A percentile compares a stretch with the other conserved stretches of the same genome.
Evolutionary conservation across 2,329 filamentous ascomycete genomes (phyloP).

Genomic region (Chaetothyriales sp.): DNA sequence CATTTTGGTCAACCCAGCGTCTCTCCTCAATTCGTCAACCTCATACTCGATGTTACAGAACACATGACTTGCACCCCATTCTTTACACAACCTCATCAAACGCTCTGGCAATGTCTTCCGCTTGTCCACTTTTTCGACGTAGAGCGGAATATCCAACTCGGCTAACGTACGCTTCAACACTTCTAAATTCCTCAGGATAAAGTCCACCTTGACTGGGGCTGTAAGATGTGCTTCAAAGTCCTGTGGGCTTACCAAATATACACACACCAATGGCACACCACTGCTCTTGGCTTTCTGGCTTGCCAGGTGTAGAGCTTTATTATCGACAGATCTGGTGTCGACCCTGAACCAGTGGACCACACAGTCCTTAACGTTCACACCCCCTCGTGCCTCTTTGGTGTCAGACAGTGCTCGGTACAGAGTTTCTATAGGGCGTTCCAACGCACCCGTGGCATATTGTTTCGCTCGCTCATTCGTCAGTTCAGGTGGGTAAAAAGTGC

Average conservation of each 20-base stretch:
- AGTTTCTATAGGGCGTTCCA: slow-evolving; percentile 60
- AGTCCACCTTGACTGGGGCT: slow-evolving; percentile 61
- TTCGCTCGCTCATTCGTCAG: slow-evolving; percentile 69
- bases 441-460: slow-evolving; percentile 56
- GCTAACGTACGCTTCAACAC: slow-evolving; percentile 53
- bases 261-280: slow-evolving; percentile 56
- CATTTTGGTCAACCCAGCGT: slow-evolving; percentile 50
- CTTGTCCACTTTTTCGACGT: slow-evolving; percentile 57
- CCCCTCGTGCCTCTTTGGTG: slow-evolving; percentile 42
- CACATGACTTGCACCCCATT: slow-evolving; percentile 62
- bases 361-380: slow-evolving; percentile 42
- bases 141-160: slow-evolving; percentile 61
- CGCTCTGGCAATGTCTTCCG: slow-evolving; percentile 48
- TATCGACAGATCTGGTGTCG: slow-evolving; percentile 62
- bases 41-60: slow-evolving; percentile 85
- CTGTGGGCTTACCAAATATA: slow-evolving; percentile 71
- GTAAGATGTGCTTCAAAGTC: slow-evolving; percentile 72
- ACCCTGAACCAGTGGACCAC: slow-evolving; percentile 87
- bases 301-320: slow-evolving; percentile 55
- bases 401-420: slow-evolving; percentile 48
- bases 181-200: slow-evolving; percentile 59
- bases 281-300: slow-evolving; percentile 51
- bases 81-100: slow-evolving; percentile 50
- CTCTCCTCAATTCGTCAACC: slow-evolving; percentile 72
- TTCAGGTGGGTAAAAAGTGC: slow-evolving; percentile 70